Evolutionary conservation across 2,329 filamentous ascomycete genomes (phyloP).

Genomic region (Dryadomyces quercus-mongolicae): DNA sequence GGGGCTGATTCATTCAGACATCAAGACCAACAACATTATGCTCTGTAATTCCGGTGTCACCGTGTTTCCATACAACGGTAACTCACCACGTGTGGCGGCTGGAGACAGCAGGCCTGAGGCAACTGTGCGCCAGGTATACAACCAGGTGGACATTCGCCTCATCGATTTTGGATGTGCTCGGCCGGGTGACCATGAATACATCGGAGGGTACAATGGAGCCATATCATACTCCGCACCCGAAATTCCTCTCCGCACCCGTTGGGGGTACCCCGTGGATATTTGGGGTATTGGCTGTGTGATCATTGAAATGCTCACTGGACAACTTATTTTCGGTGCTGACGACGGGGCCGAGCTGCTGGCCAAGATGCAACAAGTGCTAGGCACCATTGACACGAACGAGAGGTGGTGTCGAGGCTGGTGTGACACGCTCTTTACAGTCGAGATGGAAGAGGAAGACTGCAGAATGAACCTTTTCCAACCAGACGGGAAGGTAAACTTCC

Average conservation of each 20-base stretch:
- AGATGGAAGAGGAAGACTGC: no score
- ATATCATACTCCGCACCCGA: conserved; percentile 71
- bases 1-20: not conserved
- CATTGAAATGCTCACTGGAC: conserved; percentile 96
- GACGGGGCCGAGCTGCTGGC: not conserved
- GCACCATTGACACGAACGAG: not conserved
- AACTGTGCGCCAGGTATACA: not conserved
- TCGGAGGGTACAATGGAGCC: not conserved
- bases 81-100: no score
- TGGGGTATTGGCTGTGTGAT: conserved; percentile 98
- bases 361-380: not conserved
- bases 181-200: no score
- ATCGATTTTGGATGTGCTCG: not conserved
- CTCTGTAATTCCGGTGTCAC: not conserved
- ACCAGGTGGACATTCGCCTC: not conserved
- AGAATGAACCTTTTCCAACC: not conserved
- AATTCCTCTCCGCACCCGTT: conserved; percentile 82
- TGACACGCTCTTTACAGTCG: no score
- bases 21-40: not conserved
- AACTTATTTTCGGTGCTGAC: conserved; percentile 27
- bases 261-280: conserved; percentile 97
- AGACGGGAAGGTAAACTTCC: not conserved
- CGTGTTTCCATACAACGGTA: not conserved
- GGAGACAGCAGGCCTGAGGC: no score
- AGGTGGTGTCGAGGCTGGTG: no score